Evolutionary conservation across 2,329 filamentous ascomycete genomes (phyloP), one percentile per base, ranked within the genome.

Genomic region (Cryphonectria radicalis): DNA sequence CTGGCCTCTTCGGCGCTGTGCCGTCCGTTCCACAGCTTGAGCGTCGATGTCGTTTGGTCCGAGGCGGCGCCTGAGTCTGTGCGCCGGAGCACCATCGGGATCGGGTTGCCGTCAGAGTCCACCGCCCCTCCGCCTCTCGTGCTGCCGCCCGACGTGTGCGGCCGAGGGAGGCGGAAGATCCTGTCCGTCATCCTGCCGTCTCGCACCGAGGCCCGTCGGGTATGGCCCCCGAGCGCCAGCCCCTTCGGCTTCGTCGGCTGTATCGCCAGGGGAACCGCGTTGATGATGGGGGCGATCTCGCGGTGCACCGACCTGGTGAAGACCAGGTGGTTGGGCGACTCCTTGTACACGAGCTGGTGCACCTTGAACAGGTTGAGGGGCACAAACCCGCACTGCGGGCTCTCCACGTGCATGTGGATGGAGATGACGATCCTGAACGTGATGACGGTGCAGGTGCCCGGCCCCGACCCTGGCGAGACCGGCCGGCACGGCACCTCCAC

Each of bases 271-370:
- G 77, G 74, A 1, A 75, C 74, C n/a, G 78, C 74, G 68, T 84
- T 80, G 42, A 86, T 76, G 19, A 87, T 77, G 28, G 84, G 85
- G 19, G 85, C 85, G 70, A 92, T 85, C 73, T 92, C 90, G 72
- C 87, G 85, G 75, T 90, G 87, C 2, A 91, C 84, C 43, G 85
- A 85, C 70, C 88, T 85, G 1, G 86, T 84, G 75, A 93, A 93
- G 2, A 84, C 85, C 5, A 88, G 84, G 62, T 89, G 85, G 74
- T 89, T 87, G 0, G 84, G 80, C 43, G 85, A 83, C 72, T 84
- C 84, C 40, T 85, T 82, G 75, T 90, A 87, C 0, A 88, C 85
- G 73, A 91, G 86, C 78, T 93, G 91, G 68, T 76, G 74, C 25
- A 82, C 80, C 67, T 83, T 84, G 80, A 89, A 89, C 63, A 89